phyloP scores from a whole-genome alignment of 75 land plant species.

The Sequoia sempervirens region DNA sequence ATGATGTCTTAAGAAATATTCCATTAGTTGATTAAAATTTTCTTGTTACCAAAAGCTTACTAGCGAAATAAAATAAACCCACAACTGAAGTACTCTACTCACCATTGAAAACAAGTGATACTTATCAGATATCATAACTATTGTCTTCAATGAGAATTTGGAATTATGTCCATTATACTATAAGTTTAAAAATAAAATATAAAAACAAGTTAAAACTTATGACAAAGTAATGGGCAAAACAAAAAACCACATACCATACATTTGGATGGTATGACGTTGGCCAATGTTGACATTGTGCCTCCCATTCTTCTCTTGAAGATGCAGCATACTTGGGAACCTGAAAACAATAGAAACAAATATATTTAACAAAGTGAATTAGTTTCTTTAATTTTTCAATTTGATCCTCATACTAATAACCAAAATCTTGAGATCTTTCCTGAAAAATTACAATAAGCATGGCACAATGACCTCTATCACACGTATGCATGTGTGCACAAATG shows the following conservation, averaged over 20 bases:
- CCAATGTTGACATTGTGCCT: conserved; percentile 88
- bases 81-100: too few species aligned
- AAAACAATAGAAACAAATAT: background rate
- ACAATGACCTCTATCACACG: too few species aligned
- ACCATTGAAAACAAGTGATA: background rate
- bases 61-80: background rate
- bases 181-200: too few species aligned
- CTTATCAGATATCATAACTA: background rate
- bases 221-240: background rate
- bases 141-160: background rate
- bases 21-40: background rate
- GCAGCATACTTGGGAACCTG: conserved; percentile 73
- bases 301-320: conserved; percentile 83
- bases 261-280: conserved; percentile 97
- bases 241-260: conserved; percentile 12
- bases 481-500: too few species aligned
- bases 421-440: background rate
- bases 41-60: background rate
- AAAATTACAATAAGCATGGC: background rate
- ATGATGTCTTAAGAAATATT: background rate
- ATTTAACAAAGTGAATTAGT: background rate
- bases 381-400: background rate
- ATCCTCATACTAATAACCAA: background rate
- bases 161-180: background rate
- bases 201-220: background rate